These are phyloP conservation scores for Lactarius sp. DNA, from an alignment of 768 basidiomycete species.

Conservation along the genomic window DNA sequence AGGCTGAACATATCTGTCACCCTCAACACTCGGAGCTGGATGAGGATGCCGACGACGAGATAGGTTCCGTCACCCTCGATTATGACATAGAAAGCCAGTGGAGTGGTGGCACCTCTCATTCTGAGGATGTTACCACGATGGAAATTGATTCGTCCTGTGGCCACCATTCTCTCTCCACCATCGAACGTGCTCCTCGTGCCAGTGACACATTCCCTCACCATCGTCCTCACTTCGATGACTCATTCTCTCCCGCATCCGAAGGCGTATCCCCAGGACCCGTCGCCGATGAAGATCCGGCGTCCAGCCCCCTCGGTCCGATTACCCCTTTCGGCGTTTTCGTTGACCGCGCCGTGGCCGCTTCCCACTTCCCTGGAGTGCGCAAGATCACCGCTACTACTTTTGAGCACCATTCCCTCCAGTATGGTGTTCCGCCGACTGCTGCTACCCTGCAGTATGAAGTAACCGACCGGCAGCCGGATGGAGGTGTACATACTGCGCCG, in stretches of 20 bases:
- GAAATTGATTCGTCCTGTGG: slow-evolving; percentile 30
- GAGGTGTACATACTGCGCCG: slow-evolving; percentile 36
- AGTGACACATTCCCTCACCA: slow-evolving; percentile 1
- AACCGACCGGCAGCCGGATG: slow-evolving; percentile 29
- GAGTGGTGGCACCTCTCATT: slow-evolving; percentile 33
- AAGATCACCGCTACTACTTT: slow-evolving; percentile 16
- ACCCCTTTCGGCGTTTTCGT: slow-evolving; percentile 76
- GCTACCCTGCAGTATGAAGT: slow-evolving; percentile 23
- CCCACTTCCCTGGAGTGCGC: slow-evolving; percentile 10
- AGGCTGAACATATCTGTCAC: slow-evolving; percentile 7
- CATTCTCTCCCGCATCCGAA: slow-evolving; percentile 61
- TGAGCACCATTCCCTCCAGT: slow-evolving; percentile 26
- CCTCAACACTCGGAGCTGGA: slow-evolving; percentile 26
- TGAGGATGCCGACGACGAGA: slow-evolving; percentile 42
- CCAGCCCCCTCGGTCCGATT: slow-evolving; percentile 68
- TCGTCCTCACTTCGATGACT: slow-evolving; percentile 34
- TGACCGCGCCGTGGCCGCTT: slow-evolving; percentile 60
- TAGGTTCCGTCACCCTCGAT: slow-evolving; percentile 39
- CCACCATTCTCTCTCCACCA: slow-evolving; percentile 12
- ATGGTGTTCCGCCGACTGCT: slow-evolving; percentile 27
- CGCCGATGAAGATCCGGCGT: slow-evolving; percentile 47
- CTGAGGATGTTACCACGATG: slow-evolving; percentile 31
- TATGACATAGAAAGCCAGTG: slow-evolving; percentile 39
- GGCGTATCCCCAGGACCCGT: slow-evolving; percentile 49
- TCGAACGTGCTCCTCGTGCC: not conserved